phyloP scores from a whole-genome alignment of 176 grass and related monocot genomes.

The Ampelocalamus luodianensis region DNA sequence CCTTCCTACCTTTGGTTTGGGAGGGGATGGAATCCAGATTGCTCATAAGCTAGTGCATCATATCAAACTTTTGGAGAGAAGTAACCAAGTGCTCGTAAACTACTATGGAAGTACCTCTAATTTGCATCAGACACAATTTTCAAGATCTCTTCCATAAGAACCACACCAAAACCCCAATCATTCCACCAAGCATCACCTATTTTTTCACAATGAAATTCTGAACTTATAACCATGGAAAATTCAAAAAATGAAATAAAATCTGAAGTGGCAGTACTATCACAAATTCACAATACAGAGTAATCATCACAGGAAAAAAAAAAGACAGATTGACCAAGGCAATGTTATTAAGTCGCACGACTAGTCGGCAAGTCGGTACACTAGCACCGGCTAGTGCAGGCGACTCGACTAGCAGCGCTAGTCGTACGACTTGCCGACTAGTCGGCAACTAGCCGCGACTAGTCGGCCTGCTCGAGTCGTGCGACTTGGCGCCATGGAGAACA shows the following conservation, averaged over 20 bases:
- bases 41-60: slow-evolving; percentile 18
- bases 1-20: neutral
- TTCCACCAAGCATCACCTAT: neutral
- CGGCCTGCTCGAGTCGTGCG: too few relatives aligned
- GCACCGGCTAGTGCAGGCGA: too few relatives aligned
- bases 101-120: neutral
- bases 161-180: neutral
- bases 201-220: neutral
- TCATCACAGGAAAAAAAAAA: neutral
- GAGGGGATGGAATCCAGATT: neutral
- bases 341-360: too few relatives aligned
- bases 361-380: too few relatives aligned
- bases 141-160: neutral
- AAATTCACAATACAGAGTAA: neutral
- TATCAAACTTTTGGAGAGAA: slow-evolving; percentile 7
- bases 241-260: slow-evolving; percentile 1
- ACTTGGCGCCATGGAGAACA: too few relatives aligned
- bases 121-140: neutral
- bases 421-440: too few relatives aligned
- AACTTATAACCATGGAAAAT: neutral
- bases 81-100: slow-evolving; percentile 14
- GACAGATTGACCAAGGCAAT: too few relatives aligned
- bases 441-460: too few relatives aligned
- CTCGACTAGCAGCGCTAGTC: too few relatives aligned
- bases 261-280: neutral